Percentiles rank a stretch among this genome's conserved stretches.
phyloP scores from a whole-genome alignment of 2,329 filamentous ascomycete species.

The Diplodia seriata region DNA sequence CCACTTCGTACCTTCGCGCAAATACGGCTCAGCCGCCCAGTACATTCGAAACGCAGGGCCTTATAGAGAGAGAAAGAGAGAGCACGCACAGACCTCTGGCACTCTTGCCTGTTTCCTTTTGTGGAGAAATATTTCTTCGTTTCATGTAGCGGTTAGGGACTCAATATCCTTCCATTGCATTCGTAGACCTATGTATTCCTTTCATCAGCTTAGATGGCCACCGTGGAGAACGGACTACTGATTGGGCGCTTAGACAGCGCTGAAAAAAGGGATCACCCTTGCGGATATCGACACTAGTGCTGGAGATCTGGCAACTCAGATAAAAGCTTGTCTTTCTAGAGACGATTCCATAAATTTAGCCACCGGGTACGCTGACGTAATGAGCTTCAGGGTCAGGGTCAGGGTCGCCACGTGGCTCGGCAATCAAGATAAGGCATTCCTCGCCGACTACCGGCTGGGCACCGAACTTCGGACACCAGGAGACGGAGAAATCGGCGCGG shows the following conservation, averaged over 20 bases:
- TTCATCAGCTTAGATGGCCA: not conserved
- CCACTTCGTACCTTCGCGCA: conserved; percentile 6
- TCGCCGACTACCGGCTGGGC: not conserved
- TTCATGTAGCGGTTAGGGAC: conserved; percentile 14
- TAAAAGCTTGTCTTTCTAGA: not conserved
- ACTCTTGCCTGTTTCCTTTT: conserved; percentile 18
- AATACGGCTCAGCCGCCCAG: not conserved
- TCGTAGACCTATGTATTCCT: conserved; percentile 25
- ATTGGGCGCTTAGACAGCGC: not conserved
- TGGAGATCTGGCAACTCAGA: not conserved
- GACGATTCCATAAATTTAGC: not conserved
- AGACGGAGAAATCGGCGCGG: not conserved
- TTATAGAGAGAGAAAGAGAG: not conserved
- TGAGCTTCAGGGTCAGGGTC: not conserved
- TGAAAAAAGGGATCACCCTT: too few species aligned
- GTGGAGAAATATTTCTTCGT: not conserved
- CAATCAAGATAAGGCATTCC: not conserved
- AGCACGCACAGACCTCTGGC: not conserved
- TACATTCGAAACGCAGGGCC: not conserved
- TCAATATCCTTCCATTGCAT: conserved; percentile 7
- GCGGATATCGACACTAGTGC: not conserved
- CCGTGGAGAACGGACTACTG: not conserved
- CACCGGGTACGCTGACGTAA: not conserved
- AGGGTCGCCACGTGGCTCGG: not conserved
- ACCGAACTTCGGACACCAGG: not conserved